Evolutionary conservation across 2,329 filamentous ascomycete genomes (phyloP), one percentile per base, ranked within the genome.

Genomic region (Endocalyx cinctus): DNA sequence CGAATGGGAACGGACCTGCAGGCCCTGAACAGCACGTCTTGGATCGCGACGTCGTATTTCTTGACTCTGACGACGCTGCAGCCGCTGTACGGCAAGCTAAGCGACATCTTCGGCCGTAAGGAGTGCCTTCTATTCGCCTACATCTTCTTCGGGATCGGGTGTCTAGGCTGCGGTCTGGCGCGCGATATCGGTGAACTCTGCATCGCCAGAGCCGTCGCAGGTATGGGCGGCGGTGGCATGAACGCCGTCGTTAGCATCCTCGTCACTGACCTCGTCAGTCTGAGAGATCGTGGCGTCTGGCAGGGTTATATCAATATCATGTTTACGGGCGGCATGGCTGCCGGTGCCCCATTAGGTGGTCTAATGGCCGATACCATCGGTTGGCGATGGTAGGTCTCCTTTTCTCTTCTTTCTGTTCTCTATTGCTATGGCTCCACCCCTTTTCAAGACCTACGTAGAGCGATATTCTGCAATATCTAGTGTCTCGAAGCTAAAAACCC

Each of bases 1-100:
- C 77, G 73, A 42, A 89, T 90, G 47, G 84, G 84, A 10, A 85
- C 74, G 36, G 85, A 89, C 42, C 63, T 90, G 17, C 69, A 84
- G 32, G 82, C 84, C 2, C 67, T 90, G 33, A 86, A 83, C 52
- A 76, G 75, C 44, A 87, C 83, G 4, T 82, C 77, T 18, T 54
- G 52, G 51, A 45, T 54, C 31, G 47, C 46, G 3, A 55, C 51
- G 19, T 51, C 51, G 28, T 55, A 51, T 34, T 50, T 54, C 37
- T 38, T 57, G 7, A 50, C 48, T 13, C 48, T 51, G 40, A 64
- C 67, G 0, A 62, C 62, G 4, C 59, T 69, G 28, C 68, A 69
- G 39, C 69, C 69, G 1, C 40, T 71, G 0, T 70, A 63, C 35
- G 67, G 67, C 5, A 66, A 70, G 43, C 39, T 69, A 1, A 58